These are phyloP conservation scores for Tetrahymena borealis DNA, from an alignment of 73 alveolate genomes.

Conservation along the genomic window DNA sequence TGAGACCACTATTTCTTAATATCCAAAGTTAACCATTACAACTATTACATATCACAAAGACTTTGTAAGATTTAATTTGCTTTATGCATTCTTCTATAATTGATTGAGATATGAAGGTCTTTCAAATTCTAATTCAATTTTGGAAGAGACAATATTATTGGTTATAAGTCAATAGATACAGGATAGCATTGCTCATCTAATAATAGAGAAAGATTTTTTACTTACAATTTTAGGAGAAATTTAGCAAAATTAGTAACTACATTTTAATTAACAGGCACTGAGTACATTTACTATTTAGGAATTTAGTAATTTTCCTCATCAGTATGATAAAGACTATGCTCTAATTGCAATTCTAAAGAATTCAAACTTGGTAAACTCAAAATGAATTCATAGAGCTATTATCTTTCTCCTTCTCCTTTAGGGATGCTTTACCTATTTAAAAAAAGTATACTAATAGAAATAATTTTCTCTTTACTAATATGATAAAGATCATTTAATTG, in stretches of 20 bases:
- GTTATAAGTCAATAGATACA: neutral
- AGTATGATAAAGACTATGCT: too few relatives aligned
- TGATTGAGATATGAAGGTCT: neutral
- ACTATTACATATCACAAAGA: neutral
- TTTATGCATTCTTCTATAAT: neutral
- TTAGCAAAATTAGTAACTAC: neutral
- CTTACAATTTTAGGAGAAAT: neutral
- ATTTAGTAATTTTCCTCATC: too few relatives aligned
- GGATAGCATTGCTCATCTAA: neutral
- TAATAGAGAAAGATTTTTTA: neutral
- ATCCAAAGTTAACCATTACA: neutral
- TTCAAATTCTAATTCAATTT: neutral
- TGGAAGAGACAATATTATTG: neutral
- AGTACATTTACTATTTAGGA: too few relatives aligned
- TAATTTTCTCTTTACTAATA: too few relatives aligned
- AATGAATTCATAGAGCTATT: too few relatives aligned
- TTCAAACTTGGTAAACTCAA: too few relatives aligned
- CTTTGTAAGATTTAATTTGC: neutral
- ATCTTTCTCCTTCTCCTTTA: too few relatives aligned
- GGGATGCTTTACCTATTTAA: too few relatives aligned
- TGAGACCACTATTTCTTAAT: neutral
- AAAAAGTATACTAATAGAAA: too few relatives aligned
- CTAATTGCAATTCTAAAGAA: too few relatives aligned
- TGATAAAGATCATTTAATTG: too few relatives aligned
- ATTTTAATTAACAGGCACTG: neutral